Base-by-base conservation (phyloP, 306 rosid species). In the Pterocarpus santalinus region DNA sequence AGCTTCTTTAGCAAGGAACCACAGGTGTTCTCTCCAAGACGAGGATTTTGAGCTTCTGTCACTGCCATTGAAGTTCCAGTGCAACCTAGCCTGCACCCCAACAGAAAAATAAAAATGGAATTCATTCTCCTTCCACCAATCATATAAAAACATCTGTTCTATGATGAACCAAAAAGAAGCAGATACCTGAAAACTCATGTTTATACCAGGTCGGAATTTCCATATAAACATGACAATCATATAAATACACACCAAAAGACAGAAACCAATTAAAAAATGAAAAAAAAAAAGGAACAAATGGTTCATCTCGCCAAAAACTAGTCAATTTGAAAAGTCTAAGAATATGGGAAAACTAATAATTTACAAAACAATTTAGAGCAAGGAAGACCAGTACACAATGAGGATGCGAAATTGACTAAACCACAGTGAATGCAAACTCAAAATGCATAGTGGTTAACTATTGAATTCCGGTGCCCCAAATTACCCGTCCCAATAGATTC, bases 1-100 rank as follows among this genome's bases (percentile, higher is more conserved):
- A 95, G 87, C 85, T 95, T 95, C 87, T 93, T 92, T 82, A 95
- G 85, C 67, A 95, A 89, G 46, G 99, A 93, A 82, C 97, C 92
- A 22, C 99, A 95, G 2, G 96, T 90, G 64, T 83, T 84, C 73
- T 89, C 98, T 83, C 95, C 99, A 72, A 87, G 74, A 69, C 86
- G 89, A 57, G 97, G 96, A 61, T 85, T 91, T 77, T 90, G 89
- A 28, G 90, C 80, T 80, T 95, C 97, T 4, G 89, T 83, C 67
- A 92, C 91, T 4, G 97, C 98, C 99, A 95, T 95, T 86, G 73
- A 66, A 69, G 73, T 72, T 61, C 82, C 51, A 66, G 74, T 58
- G 43, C 85, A 78, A 86, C 61, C 86, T 73, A 80, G 68, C 82
- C 94, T 90, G 94, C 85, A 87, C 58, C 62, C 12, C 73, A 75